Percentiles rank a stretch among this genome's conserved stretches.
Evolutionary conservation across 192 early-diverging fungal species (phyloP).

Genomic region (Powellomyces hirtus): DNA sequence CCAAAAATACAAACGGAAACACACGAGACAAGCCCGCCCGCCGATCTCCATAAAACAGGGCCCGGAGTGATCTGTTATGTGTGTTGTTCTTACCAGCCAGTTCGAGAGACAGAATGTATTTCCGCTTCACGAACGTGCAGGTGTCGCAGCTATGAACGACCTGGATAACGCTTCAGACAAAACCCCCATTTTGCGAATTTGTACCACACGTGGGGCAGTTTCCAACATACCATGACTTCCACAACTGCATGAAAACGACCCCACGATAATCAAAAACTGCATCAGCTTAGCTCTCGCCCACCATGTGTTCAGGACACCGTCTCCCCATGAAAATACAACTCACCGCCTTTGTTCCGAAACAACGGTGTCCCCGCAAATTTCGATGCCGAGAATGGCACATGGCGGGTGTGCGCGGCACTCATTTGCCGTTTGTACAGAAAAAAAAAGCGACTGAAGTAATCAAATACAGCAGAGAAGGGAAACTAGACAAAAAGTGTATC

Average conservation of each 20-base stretch:
- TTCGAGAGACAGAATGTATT: slow-evolving; percentile 5
- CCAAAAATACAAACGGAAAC: neutral
- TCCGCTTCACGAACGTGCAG: neutral
- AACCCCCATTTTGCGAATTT: neutral
- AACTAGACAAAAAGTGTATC: too few relatives aligned
- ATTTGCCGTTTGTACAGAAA: too few relatives aligned
- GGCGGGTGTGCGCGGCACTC: neutral
- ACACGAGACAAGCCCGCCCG: neutral
- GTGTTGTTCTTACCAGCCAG: neutral
- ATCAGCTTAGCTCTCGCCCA: neutral
- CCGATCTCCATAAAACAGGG: neutral
- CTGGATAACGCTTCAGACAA: neutral
- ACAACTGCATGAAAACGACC: slow-evolving; percentile 3
- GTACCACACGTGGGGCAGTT: too few relatives aligned
- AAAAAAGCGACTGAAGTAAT: too few relatives aligned
- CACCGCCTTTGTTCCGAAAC: slow-evolving; percentile 8
- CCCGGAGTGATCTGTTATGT: too few relatives aligned
- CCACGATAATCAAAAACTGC: neutral
- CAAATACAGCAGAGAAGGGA: too few relatives aligned
- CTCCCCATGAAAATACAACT: neutral
- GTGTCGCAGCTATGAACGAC: neutral
- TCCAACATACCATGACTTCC: slow-evolving; percentile 8
- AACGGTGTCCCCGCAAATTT: neutral
- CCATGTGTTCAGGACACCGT: neutral
- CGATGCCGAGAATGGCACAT: neutral